Conservation (phyloP, 495 filamentous ascomycete species). For the Penicillium maclennaniae region DNA sequence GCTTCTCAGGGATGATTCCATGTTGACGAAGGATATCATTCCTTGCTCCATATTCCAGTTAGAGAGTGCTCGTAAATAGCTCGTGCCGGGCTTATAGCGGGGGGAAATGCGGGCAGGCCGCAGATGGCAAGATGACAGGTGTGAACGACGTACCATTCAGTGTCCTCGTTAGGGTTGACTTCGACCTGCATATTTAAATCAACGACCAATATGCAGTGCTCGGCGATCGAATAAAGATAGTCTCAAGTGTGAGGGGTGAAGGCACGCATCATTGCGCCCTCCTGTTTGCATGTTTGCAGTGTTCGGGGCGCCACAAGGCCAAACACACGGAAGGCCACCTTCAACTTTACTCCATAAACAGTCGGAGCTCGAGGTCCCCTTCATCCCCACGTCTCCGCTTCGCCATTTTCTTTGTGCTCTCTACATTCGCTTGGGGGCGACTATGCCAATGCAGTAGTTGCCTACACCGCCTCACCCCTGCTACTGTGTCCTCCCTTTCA, state of each 20-base stretch:
- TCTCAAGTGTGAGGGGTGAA: neutral
- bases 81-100: conserved; percentile 2
- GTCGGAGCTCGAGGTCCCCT: conserved; percentile 22
- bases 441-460: conserved; percentile 27
- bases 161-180: conserved; percentile 93
- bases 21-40: conserved; percentile 98
- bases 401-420: conserved; percentile 2
- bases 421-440: conserved; percentile 11
- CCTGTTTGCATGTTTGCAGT: conserved; percentile 35
- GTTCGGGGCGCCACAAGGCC: conserved; percentile 37
- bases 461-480: conserved; percentile 32
- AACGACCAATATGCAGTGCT: neutral
- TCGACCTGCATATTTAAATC: conserved; percentile 70
- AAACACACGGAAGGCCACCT: conserved; percentile 50
- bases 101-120: conserved; percentile 9
- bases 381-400: conserved; percentile 13
- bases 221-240: conserved; percentile 1
- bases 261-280: conserved; percentile 12
- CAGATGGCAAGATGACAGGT: neutral
- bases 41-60: conserved; percentile 47
- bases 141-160: conserved; percentile 71
- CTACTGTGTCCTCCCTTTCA: conserved; percentile 25
- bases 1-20: conserved; percentile 92
- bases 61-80: conserved; percentile 7
- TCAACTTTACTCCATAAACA: conserved; percentile 40